Evolutionary conservation across 2,329 filamentous ascomycete species (phyloP).

Genomic region (Seiridium cupressi): DNA sequence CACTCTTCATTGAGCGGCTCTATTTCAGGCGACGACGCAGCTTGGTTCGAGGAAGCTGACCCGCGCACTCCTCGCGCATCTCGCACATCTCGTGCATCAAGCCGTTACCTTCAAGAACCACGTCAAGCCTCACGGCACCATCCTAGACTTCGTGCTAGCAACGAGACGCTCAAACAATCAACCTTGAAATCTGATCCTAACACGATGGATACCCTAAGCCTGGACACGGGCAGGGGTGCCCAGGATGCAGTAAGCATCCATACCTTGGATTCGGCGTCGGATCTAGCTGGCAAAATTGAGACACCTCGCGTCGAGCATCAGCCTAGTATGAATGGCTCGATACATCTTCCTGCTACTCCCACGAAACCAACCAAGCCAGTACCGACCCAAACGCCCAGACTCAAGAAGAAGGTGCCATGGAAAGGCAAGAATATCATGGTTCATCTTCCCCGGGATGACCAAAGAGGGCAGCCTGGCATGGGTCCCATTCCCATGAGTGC

Average conservation of each 20-base stretch:
- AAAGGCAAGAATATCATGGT: slow-evolving; percentile 74
- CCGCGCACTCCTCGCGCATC: slow-evolving; percentile 46
- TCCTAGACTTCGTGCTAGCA: slow-evolving; percentile 49
- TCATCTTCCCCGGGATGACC: slow-evolving; percentile 65
- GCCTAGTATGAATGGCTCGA: slow-evolving; percentile 24
- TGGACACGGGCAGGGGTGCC: slow-evolving; percentile 14
- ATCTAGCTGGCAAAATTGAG: slow-evolving; percentile 23
- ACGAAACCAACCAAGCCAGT: slow-evolving; percentile 33
- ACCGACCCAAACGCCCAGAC: slow-evolving; percentile 47
- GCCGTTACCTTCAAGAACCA: slow-evolving; percentile 11
- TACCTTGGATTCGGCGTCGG: slow-evolving; percentile 24
- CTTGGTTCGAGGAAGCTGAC: slow-evolving; percentile 49
- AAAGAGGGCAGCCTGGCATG: slow-evolving; percentile 57
- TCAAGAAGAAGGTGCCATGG: slow-evolving; percentile 73
- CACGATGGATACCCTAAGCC: slow-evolving; percentile 23
- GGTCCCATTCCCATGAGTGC: slow-evolving; percentile 52
- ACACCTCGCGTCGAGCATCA: slow-evolving; percentile 31
- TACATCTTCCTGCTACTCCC: slow-evolving; percentile 22
- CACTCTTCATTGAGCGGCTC: slow-evolving; percentile 73
- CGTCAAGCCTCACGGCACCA: slow-evolving; percentile 28
- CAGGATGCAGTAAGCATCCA: slow-evolving; percentile 26
- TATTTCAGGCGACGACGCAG: slow-evolving; percentile 45
- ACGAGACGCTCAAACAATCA: slow-evolving; percentile 52
- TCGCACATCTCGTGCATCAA: slow-evolving; percentile 20
- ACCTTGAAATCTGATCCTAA: slow-evolving; percentile 20